These are phyloP conservation scores for Ophiosphaerella narmari DNA, from an alignment of 2,329 filamentous ascomycete genomes.

Conservation along the genomic window DNA sequence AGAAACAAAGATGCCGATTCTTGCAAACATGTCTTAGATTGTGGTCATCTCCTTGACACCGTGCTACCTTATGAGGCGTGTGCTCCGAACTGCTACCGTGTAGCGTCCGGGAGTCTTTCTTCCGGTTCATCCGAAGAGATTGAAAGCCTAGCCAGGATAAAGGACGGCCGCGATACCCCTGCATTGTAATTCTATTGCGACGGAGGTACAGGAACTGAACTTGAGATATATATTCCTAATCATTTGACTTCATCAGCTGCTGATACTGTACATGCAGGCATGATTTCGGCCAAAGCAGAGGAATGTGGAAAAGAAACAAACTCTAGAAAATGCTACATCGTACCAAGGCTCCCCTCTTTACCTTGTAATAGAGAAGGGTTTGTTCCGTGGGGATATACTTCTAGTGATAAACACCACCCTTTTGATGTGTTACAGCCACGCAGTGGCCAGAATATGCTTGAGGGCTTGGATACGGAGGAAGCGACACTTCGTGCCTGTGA, in stretches of 20 bases:
- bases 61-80: conserved; percentile 5
- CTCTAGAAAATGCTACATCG: conserved; percentile 19
- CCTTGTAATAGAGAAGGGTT: conserved; percentile 10
- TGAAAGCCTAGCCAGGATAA: background rate
- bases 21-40: conserved; percentile 14
- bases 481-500: background rate
- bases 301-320: conserved; percentile 1
- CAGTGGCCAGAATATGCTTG: conserved; percentile 17
- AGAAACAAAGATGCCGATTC: background rate
- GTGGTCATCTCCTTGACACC: conserved; percentile 10
- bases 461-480: conserved; percentile 9
- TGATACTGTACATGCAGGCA: no score
- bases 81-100: conserved; percentile 14
- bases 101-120: background rate
- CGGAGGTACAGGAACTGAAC: conserved; percentile 9
- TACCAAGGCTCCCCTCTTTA: conserved; percentile 7
- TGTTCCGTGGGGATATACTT: background rate
- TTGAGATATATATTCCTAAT: background rate
- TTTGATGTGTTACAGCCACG: conserved; percentile 14
- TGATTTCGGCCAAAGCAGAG: conserved; percentile 2
- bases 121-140: background rate
- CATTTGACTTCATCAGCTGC: no score
- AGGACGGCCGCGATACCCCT: background rate
- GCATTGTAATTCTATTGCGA: conserved; percentile 13
- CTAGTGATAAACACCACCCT: conserved; percentile 4